phyloP scores from a whole-genome alignment of 805 yeast genomes.

The Metschnikowia lochheadii region DNA sequence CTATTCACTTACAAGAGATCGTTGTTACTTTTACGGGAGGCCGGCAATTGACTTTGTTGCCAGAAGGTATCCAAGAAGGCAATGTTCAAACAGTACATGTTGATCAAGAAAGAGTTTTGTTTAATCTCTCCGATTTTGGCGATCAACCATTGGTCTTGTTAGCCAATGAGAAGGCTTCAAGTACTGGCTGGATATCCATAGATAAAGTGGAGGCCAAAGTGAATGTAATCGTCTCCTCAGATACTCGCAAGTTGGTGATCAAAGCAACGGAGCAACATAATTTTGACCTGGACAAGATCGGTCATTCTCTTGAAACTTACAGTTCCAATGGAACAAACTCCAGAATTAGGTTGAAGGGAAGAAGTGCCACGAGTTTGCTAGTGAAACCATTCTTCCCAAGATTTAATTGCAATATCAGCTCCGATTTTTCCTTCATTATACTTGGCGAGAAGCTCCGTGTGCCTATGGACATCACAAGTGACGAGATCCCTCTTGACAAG shows the following conservation, averaged over 20 bases:
- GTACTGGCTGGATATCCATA: conserved; percentile 23
- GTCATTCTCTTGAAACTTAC: conserved; percentile 5
- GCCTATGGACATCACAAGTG: conserved; percentile 20
- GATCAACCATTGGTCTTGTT: conserved; percentile 17
- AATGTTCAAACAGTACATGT: conserved; percentile 3
- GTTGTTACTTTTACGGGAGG: neutral
- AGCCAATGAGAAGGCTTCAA: conserved; percentile 18
- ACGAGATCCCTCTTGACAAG: conserved; percentile 11
- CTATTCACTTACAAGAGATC: neutral
- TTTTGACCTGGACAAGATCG: conserved; percentile 1
- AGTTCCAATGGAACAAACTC: neutral
- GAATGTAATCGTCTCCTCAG: conserved; percentile 4
- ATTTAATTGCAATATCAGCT: conserved; percentile 12
- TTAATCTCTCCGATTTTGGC: conserved; percentile 5
- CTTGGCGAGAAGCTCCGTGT: conserved; percentile 30
- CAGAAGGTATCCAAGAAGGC: conserved; percentile 5
- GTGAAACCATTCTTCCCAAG: conserved; percentile 25
- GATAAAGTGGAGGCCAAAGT: conserved; percentile 15
- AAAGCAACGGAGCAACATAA: conserved; percentile 2
- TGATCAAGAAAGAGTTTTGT: conserved; percentile 1
- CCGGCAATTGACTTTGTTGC: neutral
- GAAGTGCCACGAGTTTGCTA: conserved; percentile 6
- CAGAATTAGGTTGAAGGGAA: conserved; percentile 6
- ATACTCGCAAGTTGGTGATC: neutral
- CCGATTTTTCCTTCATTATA: conserved; percentile 15